Evolutionary conservation across 768 basidiomycete genomes (phyloP).

Genomic region (Multifurca ochricompacta): DNA sequence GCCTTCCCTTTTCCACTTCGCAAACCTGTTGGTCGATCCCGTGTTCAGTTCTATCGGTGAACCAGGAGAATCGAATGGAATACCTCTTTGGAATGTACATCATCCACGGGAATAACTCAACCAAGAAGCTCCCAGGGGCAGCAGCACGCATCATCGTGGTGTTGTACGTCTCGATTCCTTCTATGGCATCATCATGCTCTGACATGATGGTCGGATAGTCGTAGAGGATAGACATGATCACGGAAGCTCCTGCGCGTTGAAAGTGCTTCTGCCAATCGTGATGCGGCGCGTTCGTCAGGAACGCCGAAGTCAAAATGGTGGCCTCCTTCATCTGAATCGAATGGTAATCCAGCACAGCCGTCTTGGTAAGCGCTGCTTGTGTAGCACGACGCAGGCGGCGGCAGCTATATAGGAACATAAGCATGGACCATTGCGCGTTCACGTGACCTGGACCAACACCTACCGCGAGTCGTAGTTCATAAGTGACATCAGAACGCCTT

Average conservation of each 20-base stretch:
- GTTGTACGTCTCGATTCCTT: background rate
- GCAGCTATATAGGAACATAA: conserved; percentile 23
- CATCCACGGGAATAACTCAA: conserved; percentile 13
- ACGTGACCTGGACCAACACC: background rate
- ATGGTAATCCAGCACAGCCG: conserved; percentile 20
- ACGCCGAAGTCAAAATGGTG: conserved; percentile 23
- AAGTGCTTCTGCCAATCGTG: conserved; percentile 26
- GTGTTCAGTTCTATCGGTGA: background rate
- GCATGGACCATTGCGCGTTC: no score
- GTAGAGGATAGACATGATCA: conserved; percentile 25
- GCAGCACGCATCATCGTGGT: background rate
- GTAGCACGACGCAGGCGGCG: conserved; percentile 28
- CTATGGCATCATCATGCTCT: background rate
- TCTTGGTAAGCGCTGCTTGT: conserved; percentile 28
- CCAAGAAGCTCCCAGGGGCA: background rate
- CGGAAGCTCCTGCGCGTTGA: conserved; percentile 23
- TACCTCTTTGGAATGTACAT: conserved; percentile 7
- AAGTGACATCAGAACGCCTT: background rate
- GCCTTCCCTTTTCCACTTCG: conserved; percentile 10
- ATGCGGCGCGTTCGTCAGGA: conserved; percentile 24
- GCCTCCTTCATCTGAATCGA: conserved; percentile 27
- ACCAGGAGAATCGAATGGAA: background rate
- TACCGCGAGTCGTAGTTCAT: background rate
- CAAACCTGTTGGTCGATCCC: background rate
- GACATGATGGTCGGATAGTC: conserved; percentile 11